These are phyloP conservation scores for Cryptococcus maquisensis DNA, from an alignment of 1,284 basidiomycete species.

Conservation along the genomic window DNA sequence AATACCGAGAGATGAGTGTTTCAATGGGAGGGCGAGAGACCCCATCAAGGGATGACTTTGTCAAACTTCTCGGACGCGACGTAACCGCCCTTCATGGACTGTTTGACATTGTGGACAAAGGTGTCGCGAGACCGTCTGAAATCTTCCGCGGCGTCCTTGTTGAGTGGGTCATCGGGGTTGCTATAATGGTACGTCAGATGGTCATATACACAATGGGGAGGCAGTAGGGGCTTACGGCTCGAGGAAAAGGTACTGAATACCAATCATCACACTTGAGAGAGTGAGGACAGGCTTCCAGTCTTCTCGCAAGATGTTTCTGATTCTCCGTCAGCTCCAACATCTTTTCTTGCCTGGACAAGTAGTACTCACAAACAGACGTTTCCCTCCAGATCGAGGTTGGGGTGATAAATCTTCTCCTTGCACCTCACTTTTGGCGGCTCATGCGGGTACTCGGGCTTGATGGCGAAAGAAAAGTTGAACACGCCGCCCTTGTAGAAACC, in stretches of 20 bases:
- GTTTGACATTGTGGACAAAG: slow-evolving; percentile 76
- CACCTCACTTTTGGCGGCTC: slow-evolving; percentile 99
- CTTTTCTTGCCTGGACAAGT: background rate
- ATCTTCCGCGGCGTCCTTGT: slow-evolving; percentile 97
- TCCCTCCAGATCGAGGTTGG: slow-evolving; percentile 95
- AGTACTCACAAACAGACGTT: slow-evolving; percentile 71
- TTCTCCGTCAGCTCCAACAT: background rate
- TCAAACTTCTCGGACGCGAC: slow-evolving; percentile 75
- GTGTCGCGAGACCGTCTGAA: slow-evolving; percentile 75
- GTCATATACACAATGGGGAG: background rate
- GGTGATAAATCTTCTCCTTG: slow-evolving; percentile 98
- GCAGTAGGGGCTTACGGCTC: slow-evolving; percentile 59
- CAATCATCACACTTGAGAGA: slow-evolving; percentile 94
- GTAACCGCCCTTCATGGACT: slow-evolving; percentile 70
- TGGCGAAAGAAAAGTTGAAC: slow-evolving; percentile 89
- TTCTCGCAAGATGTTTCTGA: slow-evolving; percentile 86
- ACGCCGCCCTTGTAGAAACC: slow-evolving; percentile 97
- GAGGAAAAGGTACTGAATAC: slow-evolving; percentile 94
- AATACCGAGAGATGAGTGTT: no score
- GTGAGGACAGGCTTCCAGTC: slow-evolving; percentile 99
- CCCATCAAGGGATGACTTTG: slow-evolving; percentile 55
- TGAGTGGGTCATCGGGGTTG: slow-evolving; percentile 96
- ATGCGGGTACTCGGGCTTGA: slow-evolving; percentile 98
- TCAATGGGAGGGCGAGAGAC: background rate
- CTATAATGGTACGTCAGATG: slow-evolving; percentile 13